Base-by-base conservation (phyloP, 2,329 filamentous ascomycete genomes). In the Alternaria dauci region DNA sequence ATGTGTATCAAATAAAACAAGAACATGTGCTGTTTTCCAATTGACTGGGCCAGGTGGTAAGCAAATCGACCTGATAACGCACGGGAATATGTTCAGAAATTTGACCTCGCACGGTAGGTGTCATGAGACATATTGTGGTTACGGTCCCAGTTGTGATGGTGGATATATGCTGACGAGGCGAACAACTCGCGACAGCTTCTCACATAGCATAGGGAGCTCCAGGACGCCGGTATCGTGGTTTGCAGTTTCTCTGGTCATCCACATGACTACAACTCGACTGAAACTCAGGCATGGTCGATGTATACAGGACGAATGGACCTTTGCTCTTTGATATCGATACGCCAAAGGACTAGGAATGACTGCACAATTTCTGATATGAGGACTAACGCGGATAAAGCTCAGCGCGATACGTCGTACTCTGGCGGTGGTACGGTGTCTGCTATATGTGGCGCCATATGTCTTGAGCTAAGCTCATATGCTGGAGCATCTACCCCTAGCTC, bases 371-470 rank as follows among this genome's bases (percentile, higher is more conserved):
- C 18, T 12, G 8, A 41, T 41, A 11, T 23, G 18, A 14, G 4
- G 39, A 6, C 39, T 6, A 12, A 20, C 11, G 39, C 8, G 14
- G 14, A 25, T 25, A 12, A 8, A 25, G 12, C 12, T 42, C 20
- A 42, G 20, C 50, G 41, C 20, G 38, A 58, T 34, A 18, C 34
- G 8, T 34, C 34, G 30, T 59, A 59, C 26, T 59, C 56, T 28
- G 59, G 59, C 3, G 59, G 59, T 25, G 55, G 59, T 30, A 59
- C 46, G 5, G 32, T 52, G 30, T 48, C 28, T 26, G 44, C 26
- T 4, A 34, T 36, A 2, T 28, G 34, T 47, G 46, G 44, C 16
- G 46, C 46, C 30, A 34, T 39, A 16, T 50, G 51, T 23, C 44
- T 47, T 30, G 59, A 43, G n/a, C 48, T 25, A 23, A 59, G 9